Evolutionary conservation across 768 basidiomycete species (phyloP), one percentile per base, ranked within the genome.

Genomic region (Mycena amicta): DNA sequence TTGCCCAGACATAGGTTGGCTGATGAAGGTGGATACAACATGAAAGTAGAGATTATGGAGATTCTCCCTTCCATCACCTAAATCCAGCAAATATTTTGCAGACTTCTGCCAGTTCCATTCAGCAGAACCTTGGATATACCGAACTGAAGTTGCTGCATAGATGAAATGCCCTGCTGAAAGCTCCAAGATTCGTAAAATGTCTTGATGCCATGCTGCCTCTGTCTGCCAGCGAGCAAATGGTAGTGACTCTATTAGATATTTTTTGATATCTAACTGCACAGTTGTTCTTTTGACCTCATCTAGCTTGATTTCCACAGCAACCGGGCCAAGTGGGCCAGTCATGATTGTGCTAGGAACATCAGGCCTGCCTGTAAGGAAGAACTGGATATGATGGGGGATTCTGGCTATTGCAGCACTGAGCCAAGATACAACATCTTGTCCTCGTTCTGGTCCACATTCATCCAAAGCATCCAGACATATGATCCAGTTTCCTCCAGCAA

Each of bases 301-400:
- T 23, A 45, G 43, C 20, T 45, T 45, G 15, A 45, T 15, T n/a
- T 45, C 43, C 6, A 16, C 6, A 8, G 43, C 22, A 23, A 23
- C 15, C 20, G 22, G 8, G 8, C 43, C 15, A 8, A 45, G 22
- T 23, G 12, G 12, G 12, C 43, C 43, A 8, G 43, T 23, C 43
- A 45, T 45, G 43, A 45, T 15, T 5, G 43, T 23, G 5, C 8
- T 23, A 1, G 29, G 39, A 18, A 57, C 56, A 23, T 57, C 56
- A 6, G 56, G 56, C 18, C 56, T 37, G 2, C 56, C 56, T 15
- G 56, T 57, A 2, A 57, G 29, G 20, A 57, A 52, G 30, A 57
- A 52, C 5, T 28, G 50, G 27, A 57, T 23, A 28, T 43, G 11
- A 5, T 16, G 18, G 3, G 56, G 56, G 12, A 57, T 27, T 11